Evolutionary conservation across 306 rosid genomes (phyloP).

Genomic region (Cucumis hystrix): DNA sequence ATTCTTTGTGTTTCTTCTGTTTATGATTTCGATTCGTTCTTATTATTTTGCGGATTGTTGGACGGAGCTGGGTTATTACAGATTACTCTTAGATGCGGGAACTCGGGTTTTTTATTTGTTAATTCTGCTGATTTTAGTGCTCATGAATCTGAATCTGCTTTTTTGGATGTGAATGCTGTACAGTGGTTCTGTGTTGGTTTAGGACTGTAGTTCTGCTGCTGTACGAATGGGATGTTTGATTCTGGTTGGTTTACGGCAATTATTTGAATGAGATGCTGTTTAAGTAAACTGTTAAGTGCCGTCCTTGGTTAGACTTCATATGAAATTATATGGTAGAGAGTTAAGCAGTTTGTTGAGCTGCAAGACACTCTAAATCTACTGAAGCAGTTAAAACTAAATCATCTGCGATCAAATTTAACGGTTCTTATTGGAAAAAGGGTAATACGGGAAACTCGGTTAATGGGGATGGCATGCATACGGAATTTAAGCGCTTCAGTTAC

Average conservation of each 20-base stretch:
- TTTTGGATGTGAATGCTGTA: background rate
- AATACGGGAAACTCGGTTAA: no score
- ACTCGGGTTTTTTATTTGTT: background rate
- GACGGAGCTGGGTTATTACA: background rate
- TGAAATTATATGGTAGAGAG: background rate
- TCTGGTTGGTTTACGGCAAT: background rate
- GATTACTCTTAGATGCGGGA: background rate
- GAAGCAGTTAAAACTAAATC: background rate
- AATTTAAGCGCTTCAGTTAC: background rate
- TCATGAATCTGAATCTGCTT: background rate
- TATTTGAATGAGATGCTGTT: background rate
- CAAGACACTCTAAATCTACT: background rate
- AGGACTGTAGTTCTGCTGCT: background rate
- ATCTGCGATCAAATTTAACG: background rate
- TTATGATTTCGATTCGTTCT: background rate
- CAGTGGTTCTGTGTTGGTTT: background rate
- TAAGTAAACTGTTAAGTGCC: background rate
- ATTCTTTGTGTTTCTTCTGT: background rate
- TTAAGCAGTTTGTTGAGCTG: background rate
- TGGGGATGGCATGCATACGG: background rate
- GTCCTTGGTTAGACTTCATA: background rate
- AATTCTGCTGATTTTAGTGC: background rate
- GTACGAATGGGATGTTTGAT: slow-evolving; percentile 2
- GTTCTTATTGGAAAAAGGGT: background rate
- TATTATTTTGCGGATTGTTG: background rate